phyloP scores from a whole-genome alignment of 169 alveolate genomes.

The Plasmodium gonderi region DNA sequence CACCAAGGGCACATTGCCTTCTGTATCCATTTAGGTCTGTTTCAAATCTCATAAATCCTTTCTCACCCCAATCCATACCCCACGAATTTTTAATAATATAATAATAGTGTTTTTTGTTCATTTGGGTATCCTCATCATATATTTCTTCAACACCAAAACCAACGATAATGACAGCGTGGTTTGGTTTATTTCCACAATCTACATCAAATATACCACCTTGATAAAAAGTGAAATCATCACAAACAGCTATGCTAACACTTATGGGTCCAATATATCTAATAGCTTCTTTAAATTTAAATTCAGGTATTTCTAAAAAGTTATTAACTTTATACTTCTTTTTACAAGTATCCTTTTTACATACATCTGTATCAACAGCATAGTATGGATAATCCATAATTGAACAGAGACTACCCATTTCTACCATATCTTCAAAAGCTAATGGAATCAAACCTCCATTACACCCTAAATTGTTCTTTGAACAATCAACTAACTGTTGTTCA shows the following conservation, averaged over 20 bases:
- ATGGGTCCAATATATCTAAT: slow-evolving; percentile 82
- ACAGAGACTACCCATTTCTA: slow-evolving; percentile 80
- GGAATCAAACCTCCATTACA: slow-evolving; percentile 89
- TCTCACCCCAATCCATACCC: slow-evolving; percentile 89
- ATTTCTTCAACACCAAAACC: slow-evolving; percentile 84
- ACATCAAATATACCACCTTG: slow-evolving; percentile 82
- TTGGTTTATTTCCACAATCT: slow-evolving; percentile 76
- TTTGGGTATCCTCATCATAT: background rate
- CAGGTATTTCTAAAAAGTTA: slow-evolving; percentile 12
- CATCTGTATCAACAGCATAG: slow-evolving; percentile 38
- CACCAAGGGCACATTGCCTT: slow-evolving; percentile 62
- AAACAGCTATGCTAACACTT: slow-evolving; percentile 92
- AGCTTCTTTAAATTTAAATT: slow-evolving; percentile 76
- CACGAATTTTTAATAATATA: slow-evolving; percentile 89
- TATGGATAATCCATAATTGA: slow-evolving; percentile 82
- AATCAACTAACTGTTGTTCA: slow-evolving; percentile 90
- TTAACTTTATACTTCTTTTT: slow-evolving; percentile 29
- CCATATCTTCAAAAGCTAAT: slow-evolving; percentile 85
- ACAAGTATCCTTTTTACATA: slow-evolving; percentile 67
- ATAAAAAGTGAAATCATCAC: slow-evolving; percentile 88
- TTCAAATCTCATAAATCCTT: slow-evolving; percentile 83
- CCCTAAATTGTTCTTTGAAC: slow-evolving; percentile 81
- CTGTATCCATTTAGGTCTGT: slow-evolving; percentile 59
- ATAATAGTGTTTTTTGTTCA: slow-evolving; percentile 69
- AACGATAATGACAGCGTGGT: slow-evolving; percentile 89